Evolutionary conservation across 108 stramenopile genomes (phyloP), one percentile per base, ranked within the genome.

Genomic region (Nitzschia inconspicua): DNA sequence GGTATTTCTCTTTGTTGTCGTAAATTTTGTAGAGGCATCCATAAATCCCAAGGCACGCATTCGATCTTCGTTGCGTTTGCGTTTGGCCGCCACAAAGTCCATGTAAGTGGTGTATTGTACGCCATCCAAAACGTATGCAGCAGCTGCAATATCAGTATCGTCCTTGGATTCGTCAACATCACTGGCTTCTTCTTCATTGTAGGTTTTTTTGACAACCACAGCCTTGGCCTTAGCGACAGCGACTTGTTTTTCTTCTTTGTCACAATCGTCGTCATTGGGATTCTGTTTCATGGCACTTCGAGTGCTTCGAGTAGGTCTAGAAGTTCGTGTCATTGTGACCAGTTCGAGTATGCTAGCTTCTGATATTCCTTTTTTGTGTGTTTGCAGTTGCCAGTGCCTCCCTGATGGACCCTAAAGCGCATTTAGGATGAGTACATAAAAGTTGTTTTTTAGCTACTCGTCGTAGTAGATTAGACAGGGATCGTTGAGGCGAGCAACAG

Each of bases 81-180:
- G 83, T 61, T 93, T 93, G 42, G 91, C 91, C 42, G 79, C 29
- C 32, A 92, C 91, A 80, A 87, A 80, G 23, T 86, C 87, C 57
- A 80, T 77, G 50, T 92, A 92, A 26, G 71, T 75, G 1, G 48
- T 25, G 44, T 70, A 88, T 1, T 52, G 23, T 9, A 56, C 43
- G 8, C 85, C 86, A 39, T 86, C 69, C 55, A 88, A 88, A 16
- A 42, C 46, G 48, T 78, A 83, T 0, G 48, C 18, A 36, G 52
- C 35, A 23, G 18, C 2, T 24, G 44, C 18, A 22, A 55, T 57
- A 13, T 20, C 44, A 1, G 36, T 36, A 10, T 31, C 43, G 13
- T 67, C 50, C 14, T 54, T 29, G 13, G 50, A 50, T 3, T 64
- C 57, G 22, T 54, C 57, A 7, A 60, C 72, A 40, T 65, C 43